Evolutionary conservation across 305 asterid species (phyloP).

Genomic region (Withania somnifera): DNA sequence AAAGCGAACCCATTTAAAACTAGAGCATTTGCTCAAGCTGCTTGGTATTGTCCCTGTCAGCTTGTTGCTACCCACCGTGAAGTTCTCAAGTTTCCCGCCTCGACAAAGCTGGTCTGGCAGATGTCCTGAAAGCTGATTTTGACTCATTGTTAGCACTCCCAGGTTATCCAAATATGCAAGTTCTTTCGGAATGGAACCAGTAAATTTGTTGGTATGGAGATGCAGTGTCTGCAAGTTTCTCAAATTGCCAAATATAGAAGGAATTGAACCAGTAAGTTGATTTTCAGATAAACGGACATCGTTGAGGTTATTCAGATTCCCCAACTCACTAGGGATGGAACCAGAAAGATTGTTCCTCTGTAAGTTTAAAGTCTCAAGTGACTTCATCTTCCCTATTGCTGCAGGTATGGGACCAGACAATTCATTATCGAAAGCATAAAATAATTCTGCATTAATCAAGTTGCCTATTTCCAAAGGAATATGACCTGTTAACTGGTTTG

Average conservation of each 20-base stretch:
- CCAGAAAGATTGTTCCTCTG: neutral
- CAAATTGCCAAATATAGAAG: constrained; percentile 1
- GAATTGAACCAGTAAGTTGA: too few relatives aligned
- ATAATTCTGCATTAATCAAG: neutral
- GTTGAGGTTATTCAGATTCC: too few relatives aligned
- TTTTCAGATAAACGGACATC: too few relatives aligned
- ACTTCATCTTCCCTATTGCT: neutral
- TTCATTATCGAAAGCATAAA: neutral
- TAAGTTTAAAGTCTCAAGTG: neutral
- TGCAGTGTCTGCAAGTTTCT: neutral
- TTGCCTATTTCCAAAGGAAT: neutral
- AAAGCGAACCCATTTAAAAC: neutral
- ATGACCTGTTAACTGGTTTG: neutral
- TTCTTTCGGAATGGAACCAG: constrained; percentile 17
- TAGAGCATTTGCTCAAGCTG: constrained; percentile 8
- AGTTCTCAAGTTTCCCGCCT: neutral
- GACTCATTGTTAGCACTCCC: neutral
- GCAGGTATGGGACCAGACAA: neutral
- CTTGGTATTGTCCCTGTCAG: constrained; percentile 9
- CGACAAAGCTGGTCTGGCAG: constrained; percentile 10
- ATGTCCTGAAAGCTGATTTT: constrained; percentile 10
- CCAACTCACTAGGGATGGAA: neutral
- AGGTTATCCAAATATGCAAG: constrained; percentile 1
- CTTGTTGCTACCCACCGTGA: neutral
- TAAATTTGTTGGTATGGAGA: constrained; percentile 7